phyloP scores from a whole-genome alignment of 805 yeast genomes.

The Zygosaccharomyces kombuchaensis region DNA sequence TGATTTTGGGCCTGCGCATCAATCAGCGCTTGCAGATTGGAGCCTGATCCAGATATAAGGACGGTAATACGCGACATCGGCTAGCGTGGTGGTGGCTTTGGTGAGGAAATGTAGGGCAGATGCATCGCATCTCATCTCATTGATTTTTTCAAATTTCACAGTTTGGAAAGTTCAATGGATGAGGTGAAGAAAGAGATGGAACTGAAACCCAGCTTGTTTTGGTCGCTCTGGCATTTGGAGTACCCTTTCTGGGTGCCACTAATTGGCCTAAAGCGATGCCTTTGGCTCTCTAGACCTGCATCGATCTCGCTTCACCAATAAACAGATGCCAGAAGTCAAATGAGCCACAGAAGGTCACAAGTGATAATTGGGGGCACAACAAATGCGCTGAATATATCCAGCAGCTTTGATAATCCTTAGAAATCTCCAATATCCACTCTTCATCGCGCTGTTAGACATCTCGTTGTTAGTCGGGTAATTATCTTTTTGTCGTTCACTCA shows the following conservation, averaged over 20 bases:
- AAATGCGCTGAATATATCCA: not conserved
- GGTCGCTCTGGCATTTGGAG: not conserved
- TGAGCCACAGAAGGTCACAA: not conserved
- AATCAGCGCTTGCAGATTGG: slow-evolving; percentile 92
- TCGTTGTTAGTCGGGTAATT: not conserved
- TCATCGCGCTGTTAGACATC: not conserved
- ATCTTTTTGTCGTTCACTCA: not conserved
- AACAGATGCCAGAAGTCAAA: not conserved
- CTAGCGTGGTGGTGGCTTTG: not conserved
- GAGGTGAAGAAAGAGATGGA: not conserved
- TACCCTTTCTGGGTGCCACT: not conserved
- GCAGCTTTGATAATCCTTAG: not conserved
- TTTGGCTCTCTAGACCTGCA: no score
- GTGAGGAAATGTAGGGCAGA: not conserved
- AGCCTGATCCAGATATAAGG: slow-evolving; percentile 89
- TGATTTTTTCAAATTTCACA: slow-evolving; percentile 2
- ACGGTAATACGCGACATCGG: slow-evolving; percentile 44
- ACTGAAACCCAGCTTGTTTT: not conserved
- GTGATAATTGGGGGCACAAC: no score
- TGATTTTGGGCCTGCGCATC: slow-evolving; percentile 52
- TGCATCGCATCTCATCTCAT: not conserved
- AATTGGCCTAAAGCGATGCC: not conserved
- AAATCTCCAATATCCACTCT: not conserved
- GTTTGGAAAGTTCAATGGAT: not conserved
- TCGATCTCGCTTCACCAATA: not conserved